These are phyloP conservation scores for Aquilaria malaccensis DNA, from an alignment of 345 rosid genomes.

Conservation along the genomic window DNA sequence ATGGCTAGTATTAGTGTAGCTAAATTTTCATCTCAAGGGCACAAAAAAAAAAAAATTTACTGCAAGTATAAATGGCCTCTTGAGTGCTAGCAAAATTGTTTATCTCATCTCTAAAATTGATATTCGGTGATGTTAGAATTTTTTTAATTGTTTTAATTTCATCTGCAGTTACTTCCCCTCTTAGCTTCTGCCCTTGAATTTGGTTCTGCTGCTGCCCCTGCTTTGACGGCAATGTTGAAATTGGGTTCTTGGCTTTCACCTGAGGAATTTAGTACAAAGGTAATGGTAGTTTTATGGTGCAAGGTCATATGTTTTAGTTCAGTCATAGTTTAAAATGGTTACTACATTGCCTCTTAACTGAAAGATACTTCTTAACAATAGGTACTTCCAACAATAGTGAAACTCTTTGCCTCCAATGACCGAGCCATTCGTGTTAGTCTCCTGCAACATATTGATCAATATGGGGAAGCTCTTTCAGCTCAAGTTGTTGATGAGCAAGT, in stretches of 20 bases:
- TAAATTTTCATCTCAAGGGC: too few species aligned
- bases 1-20: too few species aligned
- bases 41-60: too few species aligned
- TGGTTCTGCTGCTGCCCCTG: conserved; percentile 98
- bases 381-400: conserved; percentile 84
- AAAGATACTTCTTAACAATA: conserved; percentile 21
- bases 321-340: not conserved
- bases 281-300: conserved; percentile 13
- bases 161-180: conserved; percentile 86
- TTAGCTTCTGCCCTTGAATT: conserved; percentile 97
- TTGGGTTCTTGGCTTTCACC: conserved; percentile 94
- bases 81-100: too few species aligned
- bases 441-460: conserved; percentile 95
- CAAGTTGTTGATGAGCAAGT: conserved; percentile 97
- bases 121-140: too few species aligned
- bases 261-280: conserved; percentile 90
- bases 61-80: too few species aligned
- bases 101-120: too few species aligned
- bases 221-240: conserved; percentile 82
- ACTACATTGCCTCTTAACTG: too few species aligned
- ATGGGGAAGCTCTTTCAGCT: conserved; percentile 79
- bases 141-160: conserved; percentile 25
- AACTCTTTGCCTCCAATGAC: conserved; percentile 88
- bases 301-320: not conserved
- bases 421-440: conserved; percentile 93